These are phyloP conservation scores for Mollisia scopiformis DNA, from an alignment of 2,329 filamentous ascomycete genomes.

Conservation along the genomic window DNA sequence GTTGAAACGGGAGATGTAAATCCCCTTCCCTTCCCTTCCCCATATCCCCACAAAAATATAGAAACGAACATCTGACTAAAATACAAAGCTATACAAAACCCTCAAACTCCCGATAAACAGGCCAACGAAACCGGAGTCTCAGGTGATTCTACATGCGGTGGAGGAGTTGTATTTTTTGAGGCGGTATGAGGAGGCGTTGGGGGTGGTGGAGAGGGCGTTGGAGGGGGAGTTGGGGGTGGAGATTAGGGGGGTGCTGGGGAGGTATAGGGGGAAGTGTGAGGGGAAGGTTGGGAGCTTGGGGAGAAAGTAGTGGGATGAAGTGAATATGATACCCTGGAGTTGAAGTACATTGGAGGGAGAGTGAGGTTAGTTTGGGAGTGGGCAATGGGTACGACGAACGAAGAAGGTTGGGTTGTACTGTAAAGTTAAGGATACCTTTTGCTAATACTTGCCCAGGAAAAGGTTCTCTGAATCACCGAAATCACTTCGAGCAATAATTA, in stretches of 20 bases:
- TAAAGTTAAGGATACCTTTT: no score
- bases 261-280: conserved; percentile 29
- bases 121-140: conserved; percentile 34
- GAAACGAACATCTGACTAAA: neutral
- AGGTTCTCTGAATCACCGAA: no score
- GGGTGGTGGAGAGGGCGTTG: conserved; percentile 23
- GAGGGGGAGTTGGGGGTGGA: conserved; percentile 28
- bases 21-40: neutral
- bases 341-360: neutral
- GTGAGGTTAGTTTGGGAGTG: no score
- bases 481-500: no score
- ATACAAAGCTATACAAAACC: conserved; percentile 29
- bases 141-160: conserved; percentile 36
- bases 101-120: conserved; percentile 30
- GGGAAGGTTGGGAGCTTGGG: conserved; percentile 9
- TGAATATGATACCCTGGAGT: neutral
- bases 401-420: no score
- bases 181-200: conserved; percentile 31
- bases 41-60: no score
- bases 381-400: no score
- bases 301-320: neutral
- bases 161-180: conserved; percentile 38
- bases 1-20: conserved; percentile 35
- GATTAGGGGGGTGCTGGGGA: conserved; percentile 26
- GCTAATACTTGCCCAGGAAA: no score